Evolutionary conservation across 139 green algal genomes (phyloP), one percentile per base, ranked within the genome.

Genomic region (Closterium sp.): DNA sequence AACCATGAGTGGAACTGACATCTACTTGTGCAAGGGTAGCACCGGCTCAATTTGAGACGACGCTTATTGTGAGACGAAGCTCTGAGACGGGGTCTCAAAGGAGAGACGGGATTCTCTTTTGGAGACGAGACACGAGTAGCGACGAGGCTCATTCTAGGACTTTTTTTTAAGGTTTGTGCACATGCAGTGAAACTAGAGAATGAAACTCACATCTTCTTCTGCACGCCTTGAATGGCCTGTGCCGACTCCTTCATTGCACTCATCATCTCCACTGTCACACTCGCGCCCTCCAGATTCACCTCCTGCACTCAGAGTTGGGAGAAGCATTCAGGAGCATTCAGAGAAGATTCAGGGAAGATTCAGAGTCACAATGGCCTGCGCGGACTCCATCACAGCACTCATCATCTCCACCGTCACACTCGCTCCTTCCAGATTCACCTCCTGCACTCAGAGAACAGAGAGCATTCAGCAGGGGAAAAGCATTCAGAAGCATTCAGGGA

Each of bases 281-380:
- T 95, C 1, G 97, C 96, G 38, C 97, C 97, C 96, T 99, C 98
- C 86, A 99, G 96, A 96, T 98, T 97, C 85, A 96, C 97, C 89
- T 97, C 95, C 96, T 99, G 98, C 70, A 91, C 27, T 84, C 86
- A 70, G 10, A 86, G 42, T 31, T 27, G n/a, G n/a, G 13, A 85
- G 24, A 9, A 50, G 38, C 38, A 42, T 42, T 42, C 34, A 42
- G 6, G 34, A 50, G 38, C 38, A 50, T 9, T 50, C 38, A 50
- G 7, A 9, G 38, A 50, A 50, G 7, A 50, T 13, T 50, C 62
- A 79, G 17, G 17, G 17, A 79, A 5, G n/a, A n/a, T n/a, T 79
- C 17, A 79, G 62, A 79, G 62, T 79, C 62, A 79, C 17, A 79
- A 27, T 22, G 17, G 86, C 88, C 10, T 70, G 24, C 13, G 92